A percentile compares a stretch with the other conserved stretches of the same genome.
phyloP scores from a whole-genome alignment of 768 basidiomycete genomes.

The Suillus subluteus region DNA sequence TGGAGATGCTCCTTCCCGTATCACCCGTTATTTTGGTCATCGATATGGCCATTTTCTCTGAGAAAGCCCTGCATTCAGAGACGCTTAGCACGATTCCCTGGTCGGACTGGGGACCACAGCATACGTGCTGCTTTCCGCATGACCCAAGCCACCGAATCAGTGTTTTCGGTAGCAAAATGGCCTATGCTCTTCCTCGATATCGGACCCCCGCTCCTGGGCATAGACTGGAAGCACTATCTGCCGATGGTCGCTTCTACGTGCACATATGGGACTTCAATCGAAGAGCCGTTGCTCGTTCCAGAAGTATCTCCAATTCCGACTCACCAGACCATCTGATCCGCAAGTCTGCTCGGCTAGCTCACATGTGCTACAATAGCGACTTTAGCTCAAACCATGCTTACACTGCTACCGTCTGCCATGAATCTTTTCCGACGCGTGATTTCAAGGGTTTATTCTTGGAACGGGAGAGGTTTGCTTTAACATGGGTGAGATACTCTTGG shows the following conservation, averaged over 20 bases:
- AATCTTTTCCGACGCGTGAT: not conserved
- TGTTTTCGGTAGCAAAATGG: not conserved
- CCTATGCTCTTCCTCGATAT: slow-evolving; percentile 3
- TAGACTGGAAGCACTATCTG: not conserved
- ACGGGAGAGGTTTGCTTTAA: not conserved
- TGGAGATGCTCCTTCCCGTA: not conserved
- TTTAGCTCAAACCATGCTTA: not conserved
- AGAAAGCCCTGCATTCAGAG: not conserved
- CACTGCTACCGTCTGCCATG: not conserved
- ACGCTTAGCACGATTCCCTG: not conserved
- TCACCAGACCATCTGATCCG: not conserved
- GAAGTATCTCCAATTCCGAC: not conserved
- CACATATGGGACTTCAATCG: not conserved
- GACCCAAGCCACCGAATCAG: not conserved
- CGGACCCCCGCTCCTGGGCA: not conserved
- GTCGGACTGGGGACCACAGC: not conserved
- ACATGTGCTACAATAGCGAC: not conserved
- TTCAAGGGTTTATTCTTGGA: not conserved
- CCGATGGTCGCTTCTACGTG: not conserved
- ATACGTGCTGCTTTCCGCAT: not conserved
- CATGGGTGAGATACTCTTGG: not conserved
- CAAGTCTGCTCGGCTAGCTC: not conserved
- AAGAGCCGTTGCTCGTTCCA: too few species aligned
- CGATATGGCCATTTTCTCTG: not conserved
- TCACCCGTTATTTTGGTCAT: not conserved